Percentiles rank a stretch among this genome's conserved stretches.
Conservation (phyloP, 495 filamentous ascomycete species). For the Xylaria palmicola region DNA sequence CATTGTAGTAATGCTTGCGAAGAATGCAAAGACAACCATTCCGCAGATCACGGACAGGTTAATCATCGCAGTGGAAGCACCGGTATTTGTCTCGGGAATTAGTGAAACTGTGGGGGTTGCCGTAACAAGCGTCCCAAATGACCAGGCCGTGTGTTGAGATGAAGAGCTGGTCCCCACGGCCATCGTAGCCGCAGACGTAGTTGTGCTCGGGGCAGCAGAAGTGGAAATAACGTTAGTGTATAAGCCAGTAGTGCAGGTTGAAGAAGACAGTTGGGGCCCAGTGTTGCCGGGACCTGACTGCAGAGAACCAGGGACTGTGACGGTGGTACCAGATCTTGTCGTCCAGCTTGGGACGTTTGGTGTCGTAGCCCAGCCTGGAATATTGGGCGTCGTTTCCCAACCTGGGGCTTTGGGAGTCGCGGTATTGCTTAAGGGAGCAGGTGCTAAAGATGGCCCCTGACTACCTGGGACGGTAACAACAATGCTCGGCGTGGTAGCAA, state of each 20-base stretch:
- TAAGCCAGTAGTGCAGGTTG: constrained; percentile 14
- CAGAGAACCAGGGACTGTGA: constrained; percentile 2
- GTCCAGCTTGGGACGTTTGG: not conserved
- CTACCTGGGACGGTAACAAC: constrained; percentile 6
- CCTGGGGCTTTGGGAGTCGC: not conserved
- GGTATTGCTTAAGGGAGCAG: not conserved
- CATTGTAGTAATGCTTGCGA: constrained; percentile 3
- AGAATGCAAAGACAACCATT: not conserved
- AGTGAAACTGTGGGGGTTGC: constrained; percentile 1
- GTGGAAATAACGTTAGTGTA: constrained; percentile 14
- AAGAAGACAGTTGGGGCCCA: not conserved
- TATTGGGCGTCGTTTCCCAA: not conserved
- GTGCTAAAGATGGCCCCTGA: not conserved
- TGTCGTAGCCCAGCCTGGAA: not conserved
- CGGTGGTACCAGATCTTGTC: constrained; percentile 7
- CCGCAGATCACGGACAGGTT: constrained; percentile 1
- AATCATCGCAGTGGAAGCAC: not conserved
- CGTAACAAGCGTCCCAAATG: not conserved
- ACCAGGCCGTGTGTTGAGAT: constrained; percentile 1
- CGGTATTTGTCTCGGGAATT: not conserved
- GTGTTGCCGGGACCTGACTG: not conserved
- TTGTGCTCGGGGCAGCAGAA: not conserved
- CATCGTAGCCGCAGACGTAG: constrained; percentile 11
- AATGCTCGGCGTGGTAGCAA: not conserved
- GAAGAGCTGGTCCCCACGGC: constrained; percentile 3